Evolutionary conservation across 2,329 filamentous ascomycete species (phyloP).

Genomic region (Hawksworthiomyces lignivorus): DNA sequence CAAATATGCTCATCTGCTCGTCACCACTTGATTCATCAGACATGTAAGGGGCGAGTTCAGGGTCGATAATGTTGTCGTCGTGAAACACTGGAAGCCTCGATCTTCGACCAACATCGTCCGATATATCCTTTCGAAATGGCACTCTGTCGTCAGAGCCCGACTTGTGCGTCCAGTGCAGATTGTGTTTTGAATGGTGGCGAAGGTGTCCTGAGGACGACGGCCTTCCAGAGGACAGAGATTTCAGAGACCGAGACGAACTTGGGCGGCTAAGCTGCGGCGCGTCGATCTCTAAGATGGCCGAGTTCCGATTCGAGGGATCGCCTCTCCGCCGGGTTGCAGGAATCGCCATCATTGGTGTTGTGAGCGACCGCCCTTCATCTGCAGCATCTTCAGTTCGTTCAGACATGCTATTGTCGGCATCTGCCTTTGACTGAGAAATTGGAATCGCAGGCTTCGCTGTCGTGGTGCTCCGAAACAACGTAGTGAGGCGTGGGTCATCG

Average conservation of each 20-base stretch:
- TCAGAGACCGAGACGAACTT: constrained; percentile 85
- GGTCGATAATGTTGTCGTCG: constrained; percentile 97
- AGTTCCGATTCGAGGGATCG: constrained; percentile 70
- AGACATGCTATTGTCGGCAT: constrained; percentile 32
- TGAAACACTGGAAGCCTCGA: constrained; percentile 83
- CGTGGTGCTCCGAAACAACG: constrained; percentile 51
- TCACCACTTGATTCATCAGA: constrained; percentile 93
- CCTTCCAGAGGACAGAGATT: constrained; percentile 59
- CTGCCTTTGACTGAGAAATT: constrained; percentile 27
- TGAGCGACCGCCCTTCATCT: constrained; percentile 46
- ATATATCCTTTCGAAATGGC: constrained; percentile 70
- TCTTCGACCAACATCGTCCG: constrained; percentile 58
- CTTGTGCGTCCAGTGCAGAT: constrained; percentile 70
- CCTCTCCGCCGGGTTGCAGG: constrained; percentile 57
- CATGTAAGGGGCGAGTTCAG: constrained; percentile 89
- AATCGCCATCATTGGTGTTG: constrained; percentile 66
- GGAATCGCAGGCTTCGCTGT: constrained; percentile 32
- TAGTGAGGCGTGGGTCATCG: constrained; percentile 59
- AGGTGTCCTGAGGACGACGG: constrained; percentile 75
- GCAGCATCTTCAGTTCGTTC: constrained; percentile 36
- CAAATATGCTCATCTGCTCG: constrained; percentile 82
- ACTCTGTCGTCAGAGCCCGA: constrained; percentile 68
- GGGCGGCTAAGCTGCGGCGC: constrained; percentile 76
- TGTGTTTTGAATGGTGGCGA: constrained; percentile 81
- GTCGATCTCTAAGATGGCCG: constrained; percentile 85